phyloP scores from a whole-genome alignment of 176 grass and related monocot genomes.

The Panicum miliaceum region DNA sequence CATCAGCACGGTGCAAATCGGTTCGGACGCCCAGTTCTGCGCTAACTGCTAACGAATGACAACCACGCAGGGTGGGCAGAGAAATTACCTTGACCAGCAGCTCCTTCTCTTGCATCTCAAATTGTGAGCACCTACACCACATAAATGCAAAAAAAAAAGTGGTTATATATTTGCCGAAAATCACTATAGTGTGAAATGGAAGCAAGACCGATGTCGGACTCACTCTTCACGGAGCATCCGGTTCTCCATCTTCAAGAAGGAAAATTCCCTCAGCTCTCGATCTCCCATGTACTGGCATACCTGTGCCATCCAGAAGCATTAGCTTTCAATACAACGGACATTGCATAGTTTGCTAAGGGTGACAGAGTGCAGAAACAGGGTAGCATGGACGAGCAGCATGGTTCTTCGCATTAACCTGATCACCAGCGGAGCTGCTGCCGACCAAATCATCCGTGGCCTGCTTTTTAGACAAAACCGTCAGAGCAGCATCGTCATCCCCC shows the following conservation, averaged over 20 bases:
- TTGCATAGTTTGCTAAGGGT: background rate
- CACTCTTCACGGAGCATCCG: slow-evolving; percentile 46
- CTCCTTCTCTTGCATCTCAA: slow-evolving; percentile 34
- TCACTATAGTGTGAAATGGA: background rate
- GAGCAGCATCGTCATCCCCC: background rate
- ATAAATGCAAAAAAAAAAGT: background rate
- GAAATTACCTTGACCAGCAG: slow-evolving; percentile 46
- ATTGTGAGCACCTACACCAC: slow-evolving; percentile 31
- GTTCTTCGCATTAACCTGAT: slow-evolving; percentile 26
- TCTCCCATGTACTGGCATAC: slow-evolving; percentile 24
- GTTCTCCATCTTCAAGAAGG: slow-evolving; percentile 47
- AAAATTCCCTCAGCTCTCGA: slow-evolving; percentile 10
- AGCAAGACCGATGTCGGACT: background rate
- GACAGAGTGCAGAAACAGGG: background rate
- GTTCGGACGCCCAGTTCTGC: background rate
- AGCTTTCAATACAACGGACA: background rate
- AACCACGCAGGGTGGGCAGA: background rate
- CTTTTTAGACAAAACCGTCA: slow-evolving; percentile 1
- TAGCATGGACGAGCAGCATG: background rate
- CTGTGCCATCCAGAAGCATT: slow-evolving; percentile 24
- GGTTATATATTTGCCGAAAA: background rate
- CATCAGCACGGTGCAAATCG: background rate
- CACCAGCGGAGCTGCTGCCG: background rate
- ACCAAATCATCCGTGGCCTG: background rate
- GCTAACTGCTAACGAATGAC: background rate